Evolutionary conservation across 305 asterid species (phyloP).

Genomic region (Nicotiana rustica): DNA sequence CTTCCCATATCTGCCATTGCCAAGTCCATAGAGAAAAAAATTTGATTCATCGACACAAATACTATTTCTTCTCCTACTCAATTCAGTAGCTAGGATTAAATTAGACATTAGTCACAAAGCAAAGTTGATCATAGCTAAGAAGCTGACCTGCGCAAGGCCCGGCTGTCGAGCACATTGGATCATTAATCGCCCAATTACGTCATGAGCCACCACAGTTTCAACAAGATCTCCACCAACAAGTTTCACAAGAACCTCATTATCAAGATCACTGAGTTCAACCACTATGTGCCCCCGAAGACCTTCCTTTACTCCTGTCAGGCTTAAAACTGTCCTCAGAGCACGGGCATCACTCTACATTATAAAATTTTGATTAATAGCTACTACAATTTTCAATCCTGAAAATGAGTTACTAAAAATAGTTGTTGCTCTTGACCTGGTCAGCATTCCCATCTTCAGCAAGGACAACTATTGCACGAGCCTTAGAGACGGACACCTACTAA

Average conservation of each 20-base stretch:
- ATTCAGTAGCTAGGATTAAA: not conserved
- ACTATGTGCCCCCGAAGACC: constrained; percentile 89
- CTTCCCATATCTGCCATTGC: constrained; percentile 85
- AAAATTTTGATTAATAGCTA: constrained; percentile 39
- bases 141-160: constrained; percentile 94
- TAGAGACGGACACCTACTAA: constrained; percentile 81
- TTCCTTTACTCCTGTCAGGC: constrained; percentile 93
- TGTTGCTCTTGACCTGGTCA: constrained; percentile 72
- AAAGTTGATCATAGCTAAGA: constrained; percentile 31
- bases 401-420: constrained; percentile 38
- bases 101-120: constrained; percentile 1
- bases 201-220: constrained; percentile 97
- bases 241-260: constrained; percentile 90
- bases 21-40: constrained; percentile 40
- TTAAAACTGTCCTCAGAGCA: constrained; percentile 87
- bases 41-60: constrained; percentile 26
- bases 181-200: constrained; percentile 93
- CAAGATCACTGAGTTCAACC: constrained; percentile 94
- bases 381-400: constrained; percentile 36
- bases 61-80: not conserved
- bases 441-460: constrained; percentile 97
- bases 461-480: constrained; percentile 93
- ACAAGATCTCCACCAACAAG: constrained; percentile 96
- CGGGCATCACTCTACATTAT: constrained; percentile 89
- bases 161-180: constrained; percentile 98